These are phyloP conservation scores for Logfia minima DNA, from an alignment of 129 eudicot genomes.

Conservation along the genomic window DNA sequence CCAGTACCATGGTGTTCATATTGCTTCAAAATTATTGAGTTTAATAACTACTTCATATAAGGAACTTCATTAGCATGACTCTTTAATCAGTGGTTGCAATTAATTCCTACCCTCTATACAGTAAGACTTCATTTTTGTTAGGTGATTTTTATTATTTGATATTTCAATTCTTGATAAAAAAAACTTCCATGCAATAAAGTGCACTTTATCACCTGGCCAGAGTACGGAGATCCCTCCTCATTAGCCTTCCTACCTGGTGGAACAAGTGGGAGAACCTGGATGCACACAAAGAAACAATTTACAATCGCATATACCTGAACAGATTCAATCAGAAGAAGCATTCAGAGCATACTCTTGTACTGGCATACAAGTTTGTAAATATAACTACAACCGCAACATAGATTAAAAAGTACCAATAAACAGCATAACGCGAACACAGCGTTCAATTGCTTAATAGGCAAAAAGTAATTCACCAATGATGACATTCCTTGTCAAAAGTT, in stretches of 20 bases:
- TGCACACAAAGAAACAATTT: conserved; percentile 22
- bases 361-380: neutral
- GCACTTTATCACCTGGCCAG: conserved; percentile 73
- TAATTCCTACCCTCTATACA: neutral
- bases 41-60: no score
- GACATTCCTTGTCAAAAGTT: neutral
- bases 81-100: neutral
- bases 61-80: no score
- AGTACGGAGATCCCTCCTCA: conserved; percentile 94
- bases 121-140: neutral
- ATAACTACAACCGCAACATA: conserved; percentile 16
- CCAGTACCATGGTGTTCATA: no score
- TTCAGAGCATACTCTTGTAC: neutral
- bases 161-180: neutral
- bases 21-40: no score
- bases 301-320: conserved; percentile 25
- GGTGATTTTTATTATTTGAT: neutral
- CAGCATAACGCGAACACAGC: conserved; percentile 1
- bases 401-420: conserved; percentile 16
- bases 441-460: neutral
- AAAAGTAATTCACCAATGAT: conserved; percentile 5
- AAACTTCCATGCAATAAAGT: conserved; percentile 12
- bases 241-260: conserved; percentile 95
- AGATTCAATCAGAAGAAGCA: neutral
- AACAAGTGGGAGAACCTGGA: conserved; percentile 98